Conservation (phyloP, 805 yeast genomes). For the Kurtzmaniella fragi region DNA sequence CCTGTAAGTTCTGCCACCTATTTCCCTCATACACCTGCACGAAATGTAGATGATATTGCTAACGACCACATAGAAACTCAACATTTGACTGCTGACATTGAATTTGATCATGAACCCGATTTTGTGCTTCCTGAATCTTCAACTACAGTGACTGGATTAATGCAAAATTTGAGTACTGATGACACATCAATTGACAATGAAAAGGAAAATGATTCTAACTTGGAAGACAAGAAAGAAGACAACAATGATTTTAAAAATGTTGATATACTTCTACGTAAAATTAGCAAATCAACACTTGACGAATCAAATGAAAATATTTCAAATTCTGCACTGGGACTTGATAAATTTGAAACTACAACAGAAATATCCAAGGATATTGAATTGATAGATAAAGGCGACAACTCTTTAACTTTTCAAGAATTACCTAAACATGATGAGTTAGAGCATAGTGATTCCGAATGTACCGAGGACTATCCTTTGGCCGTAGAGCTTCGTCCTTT, state of each 20-base stretch:
- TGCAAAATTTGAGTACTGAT: background rate
- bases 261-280: conserved; percentile 19
- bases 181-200: background rate
- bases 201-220: conserved; percentile 10
- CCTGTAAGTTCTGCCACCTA: conserved; percentile 70
- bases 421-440: background rate
- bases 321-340: background rate
- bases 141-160: background rate
- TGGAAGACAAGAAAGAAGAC: conserved; percentile 16
- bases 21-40: conserved; percentile 55
- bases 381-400: background rate
- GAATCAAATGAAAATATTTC: background rate
- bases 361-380: background rate
- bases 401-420: background rate
- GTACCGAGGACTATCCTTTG: conserved; percentile 46
- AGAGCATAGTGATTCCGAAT: background rate
- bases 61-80: conserved; percentile 17
- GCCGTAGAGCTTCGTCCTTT: conserved; percentile 91
- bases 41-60: background rate
- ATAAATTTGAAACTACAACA: background rate
- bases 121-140: background rate
- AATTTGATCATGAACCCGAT: conserved; percentile 32
- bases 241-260: conserved; percentile 17
- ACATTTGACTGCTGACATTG: conserved; percentile 47
- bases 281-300: conserved; percentile 1